phyloP scores from a whole-genome alignment of 2,329 filamentous ascomycete species.

The Aspergillus pseudoglaucus region DNA sequence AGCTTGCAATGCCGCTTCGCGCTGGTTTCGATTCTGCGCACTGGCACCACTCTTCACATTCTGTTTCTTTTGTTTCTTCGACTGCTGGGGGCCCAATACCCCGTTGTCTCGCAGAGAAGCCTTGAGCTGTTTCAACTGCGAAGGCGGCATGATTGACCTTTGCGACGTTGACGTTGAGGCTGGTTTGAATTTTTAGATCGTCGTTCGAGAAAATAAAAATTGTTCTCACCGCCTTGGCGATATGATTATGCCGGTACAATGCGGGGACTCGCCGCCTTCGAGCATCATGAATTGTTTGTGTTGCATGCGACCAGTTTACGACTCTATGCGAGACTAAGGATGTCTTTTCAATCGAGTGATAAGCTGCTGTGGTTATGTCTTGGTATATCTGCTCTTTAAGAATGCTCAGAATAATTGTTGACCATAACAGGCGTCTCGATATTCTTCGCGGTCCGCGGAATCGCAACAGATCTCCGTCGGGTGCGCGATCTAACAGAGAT shows the following conservation, averaged over 20 bases:
- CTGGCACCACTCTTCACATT: slow-evolving; percentile 60
- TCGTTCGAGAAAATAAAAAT: slow-evolving; percentile 19
- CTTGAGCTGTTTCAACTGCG: slow-evolving; percentile 94
- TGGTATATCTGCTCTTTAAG: slow-evolving; percentile 16
- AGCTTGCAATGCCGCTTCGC: slow-evolving; percentile 68
- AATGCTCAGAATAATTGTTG: slow-evolving; percentile 1
- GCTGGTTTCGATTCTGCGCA: slow-evolving; percentile 68
- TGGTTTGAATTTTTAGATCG: slow-evolving; percentile 17
- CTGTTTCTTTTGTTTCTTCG: slow-evolving; percentile 86
- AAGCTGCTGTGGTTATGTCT: slow-evolving; percentile 34
- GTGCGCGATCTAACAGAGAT: slow-evolving; percentile 50
- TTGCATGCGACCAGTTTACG: background rate
- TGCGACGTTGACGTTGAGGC: slow-evolving; percentile 19
- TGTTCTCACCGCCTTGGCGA: slow-evolving; percentile 26
- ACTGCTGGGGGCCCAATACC: slow-evolving; percentile 83
- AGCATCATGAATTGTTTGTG: background rate
- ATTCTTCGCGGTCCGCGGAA: slow-evolving; percentile 48
- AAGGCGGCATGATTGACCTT: slow-evolving; percentile 67
- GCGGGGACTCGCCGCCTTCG: slow-evolving; percentile 9
- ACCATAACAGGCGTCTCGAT: slow-evolving; percentile 29
- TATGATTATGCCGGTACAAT: slow-evolving; percentile 24
- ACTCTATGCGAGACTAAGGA: slow-evolving; percentile 10
- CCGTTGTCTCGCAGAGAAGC: slow-evolving; percentile 83
- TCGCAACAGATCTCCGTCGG: slow-evolving; percentile 48
- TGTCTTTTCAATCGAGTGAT: slow-evolving; percentile 31